Conservation (phyloP, 495 filamentous ascomycete species). For the Pyrenula aspistea region DNA sequence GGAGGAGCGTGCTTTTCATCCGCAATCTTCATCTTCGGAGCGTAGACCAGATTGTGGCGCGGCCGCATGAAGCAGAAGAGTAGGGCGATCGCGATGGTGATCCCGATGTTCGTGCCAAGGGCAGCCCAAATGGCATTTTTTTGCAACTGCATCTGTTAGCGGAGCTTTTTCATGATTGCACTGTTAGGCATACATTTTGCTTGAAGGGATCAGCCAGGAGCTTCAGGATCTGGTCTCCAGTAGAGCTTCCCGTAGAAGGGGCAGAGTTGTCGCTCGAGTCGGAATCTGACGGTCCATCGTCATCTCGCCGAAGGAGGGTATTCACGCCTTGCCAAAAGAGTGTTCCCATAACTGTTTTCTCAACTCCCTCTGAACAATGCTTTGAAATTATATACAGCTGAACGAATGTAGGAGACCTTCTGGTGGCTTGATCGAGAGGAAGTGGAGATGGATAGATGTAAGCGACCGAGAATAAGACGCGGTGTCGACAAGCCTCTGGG, state of each 20-base stretch:
- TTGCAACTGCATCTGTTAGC: slow-evolving; percentile 31
- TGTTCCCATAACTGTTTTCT: neutral
- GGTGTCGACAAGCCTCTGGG: neutral
- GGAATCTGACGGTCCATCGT: slow-evolving; percentile 10
- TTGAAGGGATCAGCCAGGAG: slow-evolving; percentile 37
- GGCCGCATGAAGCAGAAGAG: slow-evolving; percentile 83
- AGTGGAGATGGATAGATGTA: neutral
- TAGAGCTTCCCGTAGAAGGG: slow-evolving; percentile 18
- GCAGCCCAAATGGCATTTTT: slow-evolving; percentile 63
- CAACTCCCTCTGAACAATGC: neutral
- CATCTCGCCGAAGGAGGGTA: slow-evolving; percentile 12
- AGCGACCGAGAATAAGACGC: neutral
- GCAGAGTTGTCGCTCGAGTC: slow-evolving; percentile 1
- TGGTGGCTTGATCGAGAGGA: neutral
- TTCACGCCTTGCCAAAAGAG: neutral
- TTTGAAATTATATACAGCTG: slow-evolving; percentile 1
- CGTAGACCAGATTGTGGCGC: slow-evolving; percentile 82
- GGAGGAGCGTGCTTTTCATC: slow-evolving; percentile 90
- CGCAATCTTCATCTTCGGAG: slow-evolving; percentile 85
- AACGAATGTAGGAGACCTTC: neutral
- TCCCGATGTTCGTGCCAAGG: slow-evolving; percentile 66
- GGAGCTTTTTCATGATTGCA: slow-evolving; percentile 4
- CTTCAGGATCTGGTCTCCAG: slow-evolving; percentile 27
- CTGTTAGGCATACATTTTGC: slow-evolving; percentile 19
- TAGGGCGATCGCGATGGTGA: slow-evolving; percentile 59